These are phyloP conservation scores for Populus trichocarpa DNA, from an alignment of 441 rosid species.

Conservation along the genomic window DNA sequence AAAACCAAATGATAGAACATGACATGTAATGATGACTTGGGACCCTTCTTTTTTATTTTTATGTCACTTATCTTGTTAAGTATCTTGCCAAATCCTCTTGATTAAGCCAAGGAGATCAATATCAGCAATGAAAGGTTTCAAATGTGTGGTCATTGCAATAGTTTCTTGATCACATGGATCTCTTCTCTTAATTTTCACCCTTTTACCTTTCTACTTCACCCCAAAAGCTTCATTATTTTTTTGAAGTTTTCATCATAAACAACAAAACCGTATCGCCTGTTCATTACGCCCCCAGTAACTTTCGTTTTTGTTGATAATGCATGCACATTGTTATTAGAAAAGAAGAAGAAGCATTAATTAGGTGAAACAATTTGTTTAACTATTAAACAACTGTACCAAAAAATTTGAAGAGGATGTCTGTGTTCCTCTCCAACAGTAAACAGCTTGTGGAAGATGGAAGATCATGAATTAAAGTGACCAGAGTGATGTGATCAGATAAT, in stretches of 20 bases:
- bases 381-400: not conserved
- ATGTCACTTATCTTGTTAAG: conserved; percentile 10
- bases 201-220: conserved; percentile 20
- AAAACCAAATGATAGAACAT: conserved; percentile 31
- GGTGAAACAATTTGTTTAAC: not conserved
- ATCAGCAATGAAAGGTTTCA: conserved; percentile 21
- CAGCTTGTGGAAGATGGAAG: no score
- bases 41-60: conserved; percentile 23
- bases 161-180: conserved; percentile 23
- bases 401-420: not conserved
- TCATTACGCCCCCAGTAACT: not conserved
- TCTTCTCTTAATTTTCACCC: conserved; percentile 7
- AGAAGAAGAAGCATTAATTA: no score
- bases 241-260: conserved; percentile 15
- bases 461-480: not conserved
- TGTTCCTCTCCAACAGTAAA: not conserved
- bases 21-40: conserved; percentile 43
- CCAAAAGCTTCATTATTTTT: conserved; percentile 14
- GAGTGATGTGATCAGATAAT: not conserved
- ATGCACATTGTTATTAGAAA: not conserved
- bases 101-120: conserved; percentile 12
- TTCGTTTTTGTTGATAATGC: conserved; percentile 3
- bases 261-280: conserved; percentile 16
- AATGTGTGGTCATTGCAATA: conserved; percentile 11
- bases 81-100: conserved; percentile 19